Evolutionary conservation across 768 basidiomycete genomes (phyloP).

Genomic region (Termitomyces sp.): DNA sequence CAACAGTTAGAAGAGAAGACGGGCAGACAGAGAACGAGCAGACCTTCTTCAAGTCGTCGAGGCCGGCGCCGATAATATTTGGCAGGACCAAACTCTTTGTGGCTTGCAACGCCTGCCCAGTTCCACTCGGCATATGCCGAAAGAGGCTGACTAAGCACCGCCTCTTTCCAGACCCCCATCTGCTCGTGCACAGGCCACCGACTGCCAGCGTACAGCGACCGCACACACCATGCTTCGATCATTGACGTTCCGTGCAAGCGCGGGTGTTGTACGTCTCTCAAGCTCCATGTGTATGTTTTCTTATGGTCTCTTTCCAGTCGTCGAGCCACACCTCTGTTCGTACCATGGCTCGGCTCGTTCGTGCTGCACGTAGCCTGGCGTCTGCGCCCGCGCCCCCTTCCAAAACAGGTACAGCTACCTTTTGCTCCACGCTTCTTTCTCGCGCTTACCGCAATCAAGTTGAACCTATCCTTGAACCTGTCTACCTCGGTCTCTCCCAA

Average conservation of each 20-base stretch:
- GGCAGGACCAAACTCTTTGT: constrained; percentile 24
- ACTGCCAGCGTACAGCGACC: background rate
- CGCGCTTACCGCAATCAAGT: constrained; percentile 24
- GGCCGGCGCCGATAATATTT: constrained; percentile 34
- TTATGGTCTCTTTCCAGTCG: background rate
- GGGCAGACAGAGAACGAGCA: constrained; percentile 6
- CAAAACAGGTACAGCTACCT: constrained; percentile 6
- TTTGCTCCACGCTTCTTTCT: background rate
- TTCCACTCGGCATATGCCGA: constrained; percentile 29
- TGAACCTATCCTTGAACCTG: constrained; percentile 37
- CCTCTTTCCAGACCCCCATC: constrained; percentile 11
- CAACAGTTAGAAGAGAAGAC: background rate
- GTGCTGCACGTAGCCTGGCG: background rate
- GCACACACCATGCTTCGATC: constrained; percentile 5
- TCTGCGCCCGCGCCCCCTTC: background rate
- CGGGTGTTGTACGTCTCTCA: constrained; percentile 4
- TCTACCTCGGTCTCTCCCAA: constrained; percentile 60
- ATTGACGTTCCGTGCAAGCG: background rate
- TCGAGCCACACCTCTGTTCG: background rate
- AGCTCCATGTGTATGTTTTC: background rate
- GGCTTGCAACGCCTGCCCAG: constrained; percentile 40
- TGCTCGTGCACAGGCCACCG: constrained; percentile 2
- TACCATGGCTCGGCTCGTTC: constrained; percentile 9
- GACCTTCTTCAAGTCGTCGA: constrained; percentile 45
- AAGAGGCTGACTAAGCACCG: constrained; percentile 30